Percentiles rank a stretch among this genome's conserved stretches.
phyloP scores from a whole-genome alignment of 768 basidiomycete species.

The Gloeostereum incarnatum region DNA sequence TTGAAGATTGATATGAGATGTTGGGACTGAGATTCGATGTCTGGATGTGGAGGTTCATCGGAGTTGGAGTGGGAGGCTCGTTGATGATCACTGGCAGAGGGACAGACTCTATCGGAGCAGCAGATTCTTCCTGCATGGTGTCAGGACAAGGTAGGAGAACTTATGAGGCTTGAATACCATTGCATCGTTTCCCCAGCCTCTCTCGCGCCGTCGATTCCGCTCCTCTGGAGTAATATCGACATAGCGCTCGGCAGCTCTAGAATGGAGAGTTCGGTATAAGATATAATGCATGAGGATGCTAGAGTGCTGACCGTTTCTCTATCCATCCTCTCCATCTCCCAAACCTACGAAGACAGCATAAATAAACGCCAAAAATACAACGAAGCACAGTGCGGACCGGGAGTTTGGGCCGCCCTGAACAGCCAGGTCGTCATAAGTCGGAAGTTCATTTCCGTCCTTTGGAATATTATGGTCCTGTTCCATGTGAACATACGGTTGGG shows the following conservation, averaged over 20 bases:
- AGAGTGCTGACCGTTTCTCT: conserved; percentile 59
- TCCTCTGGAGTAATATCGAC: conserved; percentile 54
- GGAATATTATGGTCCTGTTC: conserved; percentile 33
- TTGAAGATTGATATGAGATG: conserved; percentile 16
- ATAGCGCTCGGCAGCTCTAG: conserved; percentile 80
- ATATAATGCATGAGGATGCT: not conserved
- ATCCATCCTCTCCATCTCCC: conserved; percentile 85
- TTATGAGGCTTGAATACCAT: conserved; percentile 1
- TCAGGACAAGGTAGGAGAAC: not conserved
- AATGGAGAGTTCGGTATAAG: conserved; percentile 1
- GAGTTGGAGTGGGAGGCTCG: conserved; percentile 12
- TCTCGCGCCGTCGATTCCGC: conserved; percentile 40
- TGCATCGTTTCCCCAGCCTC: conserved; percentile 61
- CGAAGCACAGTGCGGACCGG: conserved; percentile 32
- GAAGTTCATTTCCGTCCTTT: conserved; percentile 44
- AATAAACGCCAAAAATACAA: conserved; percentile 3
- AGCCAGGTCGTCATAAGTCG: conserved; percentile 76
- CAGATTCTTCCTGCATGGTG: not conserved
- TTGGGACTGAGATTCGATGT: conserved; percentile 32
- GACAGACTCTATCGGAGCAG: conserved; percentile 4
- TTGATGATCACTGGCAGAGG: conserved; percentile 9
- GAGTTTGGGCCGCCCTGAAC: conserved; percentile 75
- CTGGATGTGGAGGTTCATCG: conserved; percentile 29
- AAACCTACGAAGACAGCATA: conserved; percentile 39
- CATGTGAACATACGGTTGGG: conserved; percentile 16